Percentiles rank a stretch among this genome's conserved stretches.
Evolutionary conservation across 2,329 filamentous ascomycete species (phyloP).

Genomic region (Aulographum hederae): DNA sequence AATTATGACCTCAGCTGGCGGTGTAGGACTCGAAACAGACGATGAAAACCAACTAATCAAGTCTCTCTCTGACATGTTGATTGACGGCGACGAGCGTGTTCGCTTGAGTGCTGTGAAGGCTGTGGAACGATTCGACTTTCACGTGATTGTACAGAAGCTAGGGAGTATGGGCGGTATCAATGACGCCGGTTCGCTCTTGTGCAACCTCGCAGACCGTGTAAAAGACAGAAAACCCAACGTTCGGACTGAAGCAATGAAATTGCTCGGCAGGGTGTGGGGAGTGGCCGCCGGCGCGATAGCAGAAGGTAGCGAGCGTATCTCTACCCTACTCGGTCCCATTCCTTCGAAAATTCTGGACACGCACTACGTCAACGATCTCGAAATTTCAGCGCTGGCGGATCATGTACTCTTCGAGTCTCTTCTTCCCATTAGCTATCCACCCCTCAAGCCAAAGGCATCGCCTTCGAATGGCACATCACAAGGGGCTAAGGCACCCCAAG

Average conservation of each 20-base stretch:
- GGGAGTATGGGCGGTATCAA: constrained; percentile 57
- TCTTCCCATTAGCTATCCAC: constrained; percentile 76
- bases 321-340: constrained; percentile 57
- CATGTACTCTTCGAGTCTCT: constrained; percentile 73
- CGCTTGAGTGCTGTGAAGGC: constrained; percentile 75
- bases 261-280: constrained; percentile 81
- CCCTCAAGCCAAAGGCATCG: constrained; percentile 36
- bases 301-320: constrained; percentile 60
- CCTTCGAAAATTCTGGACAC: constrained; percentile 74
- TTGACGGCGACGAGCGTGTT: constrained; percentile 81
- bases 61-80: constrained; percentile 61
- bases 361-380: constrained; percentile 75
- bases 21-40: constrained; percentile 67
- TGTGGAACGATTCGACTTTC: constrained; percentile 63
- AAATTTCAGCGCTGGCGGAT: constrained; percentile 72
- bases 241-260: constrained; percentile 69
- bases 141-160: constrained; percentile 65
- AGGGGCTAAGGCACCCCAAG: constrained; percentile 38
- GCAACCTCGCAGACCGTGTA: constrained; percentile 68
- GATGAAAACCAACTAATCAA: constrained; percentile 63
- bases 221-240: constrained; percentile 72
- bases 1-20: constrained; percentile 75
- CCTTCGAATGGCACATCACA: constrained; percentile 37
- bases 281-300: constrained; percentile 77
- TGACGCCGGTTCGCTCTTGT: constrained; percentile 60